A percentile compares a stretch with the other conserved stretches of the same genome.
Evolutionary conservation across 495 filamentous ascomycete genomes (phyloP).

Genomic region (Apiosordaria backusii): DNA sequence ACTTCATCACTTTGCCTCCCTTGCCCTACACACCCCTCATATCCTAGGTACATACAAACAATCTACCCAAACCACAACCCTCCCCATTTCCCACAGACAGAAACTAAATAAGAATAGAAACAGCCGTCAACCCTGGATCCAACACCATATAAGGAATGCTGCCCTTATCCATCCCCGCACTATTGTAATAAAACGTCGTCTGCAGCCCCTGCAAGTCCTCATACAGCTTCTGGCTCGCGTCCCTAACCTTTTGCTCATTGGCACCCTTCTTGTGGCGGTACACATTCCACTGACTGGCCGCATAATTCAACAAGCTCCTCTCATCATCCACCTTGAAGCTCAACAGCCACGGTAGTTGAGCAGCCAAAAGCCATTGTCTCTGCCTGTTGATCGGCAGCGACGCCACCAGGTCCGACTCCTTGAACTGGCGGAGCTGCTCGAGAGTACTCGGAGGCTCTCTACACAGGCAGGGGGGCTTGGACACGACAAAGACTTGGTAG

Average conservation of each 20-base stretch:
- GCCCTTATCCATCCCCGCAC: constrained; percentile 30
- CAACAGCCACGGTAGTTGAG: constrained; percentile 44
- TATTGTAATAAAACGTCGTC: constrained; percentile 24
- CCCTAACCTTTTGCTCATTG: constrained; percentile 17
- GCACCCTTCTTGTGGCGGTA: constrained; percentile 22
- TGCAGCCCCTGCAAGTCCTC: constrained; percentile 26
- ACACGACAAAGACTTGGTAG: constrained; percentile 45
- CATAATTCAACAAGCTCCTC: constrained; percentile 37
- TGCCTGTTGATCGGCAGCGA: constrained; percentile 41
- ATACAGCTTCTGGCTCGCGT: constrained; percentile 29
- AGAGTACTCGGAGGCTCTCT: constrained; percentile 30
- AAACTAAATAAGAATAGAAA: constrained; percentile 38
- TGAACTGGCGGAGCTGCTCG: constrained; percentile 24
- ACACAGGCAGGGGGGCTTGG: constrained; percentile 44
- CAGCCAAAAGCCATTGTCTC: constrained; percentile 40
- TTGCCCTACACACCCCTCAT: background rate
- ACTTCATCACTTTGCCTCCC: background rate
- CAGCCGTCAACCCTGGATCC: constrained; percentile 40
- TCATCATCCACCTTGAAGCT: constrained; percentile 42
- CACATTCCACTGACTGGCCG: constrained; percentile 33
- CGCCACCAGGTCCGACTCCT: constrained; percentile 36
- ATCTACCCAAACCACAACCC: background rate
- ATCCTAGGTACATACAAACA: background rate
- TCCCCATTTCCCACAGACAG: background rate
- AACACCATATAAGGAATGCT: constrained; percentile 42